Conservation (phyloP, 176 grass and related monocot species). For the Eleusine coracana region DNA sequence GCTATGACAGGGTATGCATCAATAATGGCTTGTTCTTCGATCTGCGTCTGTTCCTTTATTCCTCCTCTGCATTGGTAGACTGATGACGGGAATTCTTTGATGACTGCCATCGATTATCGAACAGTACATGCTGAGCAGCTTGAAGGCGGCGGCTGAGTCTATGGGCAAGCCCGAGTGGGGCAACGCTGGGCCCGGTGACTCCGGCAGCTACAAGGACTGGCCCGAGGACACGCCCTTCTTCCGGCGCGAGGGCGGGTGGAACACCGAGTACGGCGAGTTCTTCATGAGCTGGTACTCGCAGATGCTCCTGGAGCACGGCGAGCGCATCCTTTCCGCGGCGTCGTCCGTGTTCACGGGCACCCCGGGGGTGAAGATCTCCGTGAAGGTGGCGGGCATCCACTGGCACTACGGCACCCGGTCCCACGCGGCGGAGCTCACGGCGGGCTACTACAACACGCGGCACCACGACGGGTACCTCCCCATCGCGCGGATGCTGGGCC, state of each 20-base stretch:
- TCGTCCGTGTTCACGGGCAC: slow-evolving; percentile 21
- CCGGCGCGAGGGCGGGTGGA: slow-evolving; percentile 57
- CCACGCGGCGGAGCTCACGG: slow-evolving; percentile 69
- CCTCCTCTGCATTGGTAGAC: no score
- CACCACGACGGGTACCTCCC: slow-evolving; percentile 62
- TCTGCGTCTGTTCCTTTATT: no score
- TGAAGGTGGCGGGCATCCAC: slow-evolving; percentile 83
- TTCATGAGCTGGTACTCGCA: slow-evolving; percentile 81
- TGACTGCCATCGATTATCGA: no score
- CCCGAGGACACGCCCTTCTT: slow-evolving; percentile 73
- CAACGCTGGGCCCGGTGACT: slow-evolving; percentile 45
- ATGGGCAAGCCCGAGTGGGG: slow-evolving; percentile 68
- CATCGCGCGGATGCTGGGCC: slow-evolving; percentile 44
- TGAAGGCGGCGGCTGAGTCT: slow-evolving; percentile 59
- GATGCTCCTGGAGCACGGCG: slow-evolving; percentile 66
- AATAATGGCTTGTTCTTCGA: neutral
- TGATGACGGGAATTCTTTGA: no score
- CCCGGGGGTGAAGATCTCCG: slow-evolving; percentile 43
- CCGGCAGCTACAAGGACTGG: slow-evolving; percentile 67
- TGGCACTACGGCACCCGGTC: slow-evolving; percentile 76
- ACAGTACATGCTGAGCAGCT: slow-evolving; percentile 57
- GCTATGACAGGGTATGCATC: slow-evolving; percentile 63
- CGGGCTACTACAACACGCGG: slow-evolving; percentile 78
- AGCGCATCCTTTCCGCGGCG: slow-evolving; percentile 57
- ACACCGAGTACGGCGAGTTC: slow-evolving; percentile 63